These are phyloP conservation scores for Arctium lappa DNA, from an alignment of 129 eudicot genomes.

Conservation along the genomic window DNA sequence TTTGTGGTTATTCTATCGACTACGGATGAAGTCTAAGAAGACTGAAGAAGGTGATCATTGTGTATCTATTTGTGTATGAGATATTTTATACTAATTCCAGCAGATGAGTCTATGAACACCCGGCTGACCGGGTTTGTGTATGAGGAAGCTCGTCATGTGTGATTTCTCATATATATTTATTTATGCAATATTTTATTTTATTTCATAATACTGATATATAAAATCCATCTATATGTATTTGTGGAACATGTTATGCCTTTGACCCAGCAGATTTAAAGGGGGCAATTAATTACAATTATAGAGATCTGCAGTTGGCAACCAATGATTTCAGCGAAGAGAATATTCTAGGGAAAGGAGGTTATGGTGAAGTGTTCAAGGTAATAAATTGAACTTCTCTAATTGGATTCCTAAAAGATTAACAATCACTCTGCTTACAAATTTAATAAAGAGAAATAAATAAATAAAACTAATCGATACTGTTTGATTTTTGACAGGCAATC, in stretches of 20 bases:
- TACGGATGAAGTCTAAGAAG: conserved; percentile 28
- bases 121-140: not conserved
- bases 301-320: conserved; percentile 50
- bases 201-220: not conserved
- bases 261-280: conserved; percentile 54
- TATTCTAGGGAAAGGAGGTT: conserved; percentile 67
- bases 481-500: conserved; percentile 32
- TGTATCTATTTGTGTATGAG: not conserved
- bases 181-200: not conserved
- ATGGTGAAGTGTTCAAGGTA: conserved; percentile 71
- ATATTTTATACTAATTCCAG: not conserved
- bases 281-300: conserved; percentile 41
- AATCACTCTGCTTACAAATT: not conserved
- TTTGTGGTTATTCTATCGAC: conserved; percentile 13
- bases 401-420: not conserved
- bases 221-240: not conserved
- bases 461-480: not conserved
- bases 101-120: not conserved
- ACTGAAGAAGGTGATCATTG: conserved; percentile 38
- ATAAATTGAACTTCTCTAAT: not conserved
- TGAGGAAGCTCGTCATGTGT: not conserved
- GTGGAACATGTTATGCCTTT: conserved; percentile 26
- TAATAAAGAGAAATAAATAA: not conserved
- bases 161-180: not conserved
- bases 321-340: conserved; percentile 45